phyloP scores from a whole-genome alignment of 164 flowering plant species.

The Amborella trichopoda region DNA sequence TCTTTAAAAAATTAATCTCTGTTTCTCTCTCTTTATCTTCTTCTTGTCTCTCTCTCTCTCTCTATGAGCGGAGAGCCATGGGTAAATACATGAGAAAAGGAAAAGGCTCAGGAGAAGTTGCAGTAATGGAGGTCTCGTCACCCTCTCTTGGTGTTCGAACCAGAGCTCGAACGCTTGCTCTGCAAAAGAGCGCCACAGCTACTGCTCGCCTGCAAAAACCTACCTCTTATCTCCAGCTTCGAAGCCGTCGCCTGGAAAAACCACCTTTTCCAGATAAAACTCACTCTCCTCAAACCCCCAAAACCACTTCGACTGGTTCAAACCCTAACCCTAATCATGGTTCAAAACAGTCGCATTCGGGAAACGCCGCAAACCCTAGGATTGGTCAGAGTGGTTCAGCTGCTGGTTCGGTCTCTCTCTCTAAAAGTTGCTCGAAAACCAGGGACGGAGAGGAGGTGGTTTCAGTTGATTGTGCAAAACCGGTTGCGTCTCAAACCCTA shows the following conservation, averaged over 20 bases:
- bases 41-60: not conserved
- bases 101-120: slow-evolving; percentile 31
- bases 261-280: slow-evolving; percentile 9
- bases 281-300: no score
- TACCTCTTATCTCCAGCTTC: slow-evolving; percentile 50
- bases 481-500: not conserved
- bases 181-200: slow-evolving; percentile 22
- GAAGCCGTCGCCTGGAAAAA: slow-evolving; percentile 61
- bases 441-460: no score
- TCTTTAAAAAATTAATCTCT: not conserved
- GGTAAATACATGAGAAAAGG: slow-evolving; percentile 72
- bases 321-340: slow-evolving; percentile 1
- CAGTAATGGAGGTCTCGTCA: slow-evolving; percentile 47
- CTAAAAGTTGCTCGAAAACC: slow-evolving; percentile 3
- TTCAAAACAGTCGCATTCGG: no score
- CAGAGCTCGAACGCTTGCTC: slow-evolving; percentile 70
- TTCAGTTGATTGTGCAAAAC: no score
- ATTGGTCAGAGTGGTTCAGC: no score
- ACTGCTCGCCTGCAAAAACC: slow-evolving; percentile 12
- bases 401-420: slow-evolving; percentile 16
- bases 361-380: no score
- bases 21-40: not conserved
- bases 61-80: slow-evolving; percentile 20
- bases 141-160: slow-evolving; percentile 56
- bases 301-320: not conserved